Evolutionary conservation across 169 alveolate genomes (phyloP).

Genomic region (Perkinsus olseni): DNA sequence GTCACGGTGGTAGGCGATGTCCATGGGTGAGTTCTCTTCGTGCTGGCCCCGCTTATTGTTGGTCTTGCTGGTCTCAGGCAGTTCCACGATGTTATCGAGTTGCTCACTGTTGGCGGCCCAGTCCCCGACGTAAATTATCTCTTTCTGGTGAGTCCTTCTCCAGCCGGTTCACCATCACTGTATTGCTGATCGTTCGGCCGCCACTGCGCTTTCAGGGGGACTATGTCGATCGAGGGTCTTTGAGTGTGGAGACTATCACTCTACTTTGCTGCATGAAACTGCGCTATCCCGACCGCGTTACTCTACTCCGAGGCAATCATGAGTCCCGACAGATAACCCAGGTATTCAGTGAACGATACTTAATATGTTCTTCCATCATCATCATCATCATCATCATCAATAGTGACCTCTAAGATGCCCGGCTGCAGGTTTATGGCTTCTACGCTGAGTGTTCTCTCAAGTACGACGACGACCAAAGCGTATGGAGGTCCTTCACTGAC

Average conservation of each 20-base stretch:
- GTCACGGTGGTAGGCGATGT: constrained; percentile 91
- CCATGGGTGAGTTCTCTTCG: constrained; percentile 64
- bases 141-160: constrained; percentile 40
- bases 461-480: constrained; percentile 49
- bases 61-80: constrained; percentile 38
- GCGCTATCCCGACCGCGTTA: constrained; percentile 54
- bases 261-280: constrained; percentile 82
- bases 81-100: constrained; percentile 88
- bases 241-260: constrained; percentile 85
- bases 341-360: constrained; percentile 53
- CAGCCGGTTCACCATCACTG: no score
- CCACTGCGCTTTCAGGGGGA: constrained; percentile 65
- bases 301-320: constrained; percentile 88
- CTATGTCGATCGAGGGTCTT: constrained; percentile 89
- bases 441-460: constrained; percentile 81
- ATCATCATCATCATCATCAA: no score
- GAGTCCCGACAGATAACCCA: constrained; percentile 87
- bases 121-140: constrained; percentile 94
- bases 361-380: no score
- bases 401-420: no score
- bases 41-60: not conserved
- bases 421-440: constrained; percentile 77
- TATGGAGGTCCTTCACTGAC: constrained; percentile 83
- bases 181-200: not conserved
- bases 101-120: constrained; percentile 82